These are phyloP conservation scores for Aquilaria agallochum DNA, from an alignment of 441 rosid species.

Conservation along the genomic window DNA sequence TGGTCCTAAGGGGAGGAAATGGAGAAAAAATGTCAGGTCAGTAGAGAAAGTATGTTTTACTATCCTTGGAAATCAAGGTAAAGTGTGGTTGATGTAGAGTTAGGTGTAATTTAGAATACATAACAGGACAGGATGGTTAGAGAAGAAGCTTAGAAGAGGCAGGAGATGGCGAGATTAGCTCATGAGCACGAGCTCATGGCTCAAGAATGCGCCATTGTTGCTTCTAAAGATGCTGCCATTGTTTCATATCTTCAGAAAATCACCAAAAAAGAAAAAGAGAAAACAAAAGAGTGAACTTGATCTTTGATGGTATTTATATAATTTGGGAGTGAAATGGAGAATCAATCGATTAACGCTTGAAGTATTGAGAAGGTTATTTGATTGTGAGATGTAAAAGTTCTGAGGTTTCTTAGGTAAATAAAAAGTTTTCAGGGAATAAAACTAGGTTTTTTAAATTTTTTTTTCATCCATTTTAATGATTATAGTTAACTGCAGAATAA, in stretches of 20 bases:
- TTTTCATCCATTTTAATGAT: too few relatives aligned
- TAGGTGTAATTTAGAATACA: conserved; percentile 38
- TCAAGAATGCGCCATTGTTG: conserved; percentile 57
- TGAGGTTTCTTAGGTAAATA: too few relatives aligned
- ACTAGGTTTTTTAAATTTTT: too few relatives aligned
- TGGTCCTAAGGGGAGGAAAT: conserved; percentile 92
- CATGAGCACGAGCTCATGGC: conserved; percentile 61
- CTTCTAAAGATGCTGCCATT: conserved; percentile 60
- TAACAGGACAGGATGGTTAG: conserved; percentile 61
- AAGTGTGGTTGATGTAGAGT: too few relatives aligned
- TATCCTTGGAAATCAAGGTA: not conserved
- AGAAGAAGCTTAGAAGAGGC: conserved; percentile 74
- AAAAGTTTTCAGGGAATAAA: too few relatives aligned
- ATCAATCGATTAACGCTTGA: too few relatives aligned
- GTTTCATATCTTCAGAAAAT: conserved; percentile 58
- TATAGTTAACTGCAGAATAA: too few relatives aligned
- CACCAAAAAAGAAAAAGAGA: conserved; percentile 15
- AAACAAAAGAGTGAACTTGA: too few relatives aligned
- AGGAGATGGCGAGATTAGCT: conserved; percentile 49
- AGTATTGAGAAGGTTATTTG: too few relatives aligned
- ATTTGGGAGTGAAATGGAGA: too few relatives aligned
- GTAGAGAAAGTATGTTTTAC: conserved; percentile 73
- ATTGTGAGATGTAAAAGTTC: too few relatives aligned
- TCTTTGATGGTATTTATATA: too few relatives aligned
- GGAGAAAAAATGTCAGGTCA: conserved; percentile 93